Base-by-base conservation (phyloP, 495 filamentous ascomycete genomes). In the Talaromyces trachyspermus region DNA sequence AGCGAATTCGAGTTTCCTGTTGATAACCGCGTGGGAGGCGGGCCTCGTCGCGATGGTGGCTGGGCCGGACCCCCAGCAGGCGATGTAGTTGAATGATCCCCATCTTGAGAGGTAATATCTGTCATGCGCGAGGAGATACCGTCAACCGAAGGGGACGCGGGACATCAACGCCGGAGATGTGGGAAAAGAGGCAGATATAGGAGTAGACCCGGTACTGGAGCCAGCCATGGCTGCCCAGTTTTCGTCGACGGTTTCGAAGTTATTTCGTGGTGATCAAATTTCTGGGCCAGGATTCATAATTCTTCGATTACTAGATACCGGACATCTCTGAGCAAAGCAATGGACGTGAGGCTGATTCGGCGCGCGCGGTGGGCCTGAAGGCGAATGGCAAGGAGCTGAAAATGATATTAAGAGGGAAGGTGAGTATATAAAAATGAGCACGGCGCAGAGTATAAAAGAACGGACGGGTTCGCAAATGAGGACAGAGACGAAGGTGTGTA, bases 51-150 rank as follows among this genome's bases (percentile, higher is more conserved):
- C 20, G 78, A 76, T 43, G 72, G 70, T 26, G 59, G 56, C 30
- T 65, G 65, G 26, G 68, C 71, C 27, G 70, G 70, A 27, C 55
- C 48, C 17, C 55, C 54, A 4, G 66, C 66, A 25, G 54, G 62
- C 23, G 72, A 62, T 20, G 62, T 58, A 42, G 43, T 50, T 18
- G 70, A 62, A 41, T 63, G 51, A 25, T 75, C 71, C 4, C 65
- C 74, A 66, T 76, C 71, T 46, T 76, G 72, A 1, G 73, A 74
- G 39, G 75, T 79, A 55, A 86, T 76, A 58, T 92, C 86, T 8
- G 88, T 92, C 75, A 91, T 85, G 51, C 84, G 83, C 37, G 86
- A 91, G 11, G 88, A 95, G 25, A 95, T 86, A 43, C 88, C 74
- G 39, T 66, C 66, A 22, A 73, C 61, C 4, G 69, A 73, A 24